Conservation (phyloP, 805 yeast species). For the Candida nitratophila region DNA sequence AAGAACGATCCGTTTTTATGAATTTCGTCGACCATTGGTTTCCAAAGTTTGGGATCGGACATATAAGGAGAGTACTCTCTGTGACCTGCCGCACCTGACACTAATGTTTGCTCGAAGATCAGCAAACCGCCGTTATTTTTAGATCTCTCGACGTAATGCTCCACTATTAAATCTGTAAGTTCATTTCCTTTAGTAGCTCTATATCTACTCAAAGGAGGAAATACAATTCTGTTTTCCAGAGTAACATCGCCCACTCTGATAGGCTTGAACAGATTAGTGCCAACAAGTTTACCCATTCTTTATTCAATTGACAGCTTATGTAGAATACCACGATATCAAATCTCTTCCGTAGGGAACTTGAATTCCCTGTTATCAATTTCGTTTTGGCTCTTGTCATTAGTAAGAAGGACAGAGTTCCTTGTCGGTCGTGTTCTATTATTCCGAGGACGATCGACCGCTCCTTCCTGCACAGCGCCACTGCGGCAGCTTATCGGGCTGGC, state of each 20-base stretch:
- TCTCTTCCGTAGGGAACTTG: too few relatives aligned
- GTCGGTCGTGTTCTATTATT: too few relatives aligned
- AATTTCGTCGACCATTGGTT: conserved; percentile 34
- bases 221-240: conserved; percentile 32
- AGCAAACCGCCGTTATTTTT: conserved; percentile 48
- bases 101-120: conserved; percentile 24
- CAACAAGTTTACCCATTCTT: not conserved
- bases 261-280: conserved; percentile 31
- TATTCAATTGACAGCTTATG: too few relatives aligned
- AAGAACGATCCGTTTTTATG: conserved; percentile 35
- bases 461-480: too few relatives aligned
- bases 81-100: conserved; percentile 35
- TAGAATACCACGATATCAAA: too few relatives aligned
- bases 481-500: too few relatives aligned
- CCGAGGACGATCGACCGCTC: too few relatives aligned
- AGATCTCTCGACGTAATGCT: conserved; percentile 51
- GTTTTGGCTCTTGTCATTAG: too few relatives aligned
- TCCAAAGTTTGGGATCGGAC: conserved; percentile 51
- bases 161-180: conserved; percentile 32
- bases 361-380: too few relatives aligned
- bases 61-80: conserved; percentile 13
- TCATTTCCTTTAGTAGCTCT: conserved; percentile 26
- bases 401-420: too few relatives aligned
- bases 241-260: conserved; percentile 30
- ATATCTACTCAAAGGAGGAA: conserved; percentile 44